These are phyloP conservation scores for Dothistroma septosporum DNA, from an alignment of 2,329 filamentous ascomycete genomes.

Conservation along the genomic window DNA sequence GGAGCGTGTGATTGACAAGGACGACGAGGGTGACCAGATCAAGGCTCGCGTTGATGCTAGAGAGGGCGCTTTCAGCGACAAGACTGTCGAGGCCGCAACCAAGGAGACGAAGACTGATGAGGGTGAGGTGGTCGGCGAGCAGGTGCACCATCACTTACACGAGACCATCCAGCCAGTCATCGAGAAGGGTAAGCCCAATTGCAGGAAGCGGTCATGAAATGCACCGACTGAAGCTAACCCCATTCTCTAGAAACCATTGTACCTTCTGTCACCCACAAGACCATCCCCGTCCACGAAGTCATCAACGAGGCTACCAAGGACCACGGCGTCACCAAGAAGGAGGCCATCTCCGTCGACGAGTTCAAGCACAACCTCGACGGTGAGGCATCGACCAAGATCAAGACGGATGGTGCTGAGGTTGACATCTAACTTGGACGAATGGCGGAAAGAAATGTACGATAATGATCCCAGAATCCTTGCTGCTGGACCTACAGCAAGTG, in stretches of 20 bases:
- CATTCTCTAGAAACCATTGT: slow-evolving; percentile 19
- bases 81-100: slow-evolving; percentile 13
- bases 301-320: slow-evolving; percentile 25
- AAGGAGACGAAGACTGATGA: slow-evolving; percentile 18
- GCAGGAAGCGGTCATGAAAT: neutral
- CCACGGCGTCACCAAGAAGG: slow-evolving; percentile 22
- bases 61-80: slow-evolving; percentile 19
- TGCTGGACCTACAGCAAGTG: slow-evolving; percentile 4
- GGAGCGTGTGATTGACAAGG: slow-evolving; percentile 21
- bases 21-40: slow-evolving; percentile 17
- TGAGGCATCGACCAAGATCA: neutral
- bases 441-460: neutral
- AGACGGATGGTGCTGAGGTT: neutral
- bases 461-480: neutral
- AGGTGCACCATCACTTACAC: slow-evolving; percentile 28
- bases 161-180: slow-evolving; percentile 30
- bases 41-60: slow-evolving; percentile 22
- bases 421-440: neutral
- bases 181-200: slow-evolving; percentile 23
- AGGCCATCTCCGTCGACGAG: slow-evolving; percentile 26
- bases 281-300: slow-evolving; percentile 25
- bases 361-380: slow-evolving; percentile 17
- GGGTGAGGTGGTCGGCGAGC: slow-evolving; percentile 19
- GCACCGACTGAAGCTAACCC: neutral
- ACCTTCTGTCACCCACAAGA: slow-evolving; percentile 25